Evolutionary conservation across 1,284 basidiomycete species (phyloP).

Genomic region (Cutaneotrichosporon sp.): DNA sequence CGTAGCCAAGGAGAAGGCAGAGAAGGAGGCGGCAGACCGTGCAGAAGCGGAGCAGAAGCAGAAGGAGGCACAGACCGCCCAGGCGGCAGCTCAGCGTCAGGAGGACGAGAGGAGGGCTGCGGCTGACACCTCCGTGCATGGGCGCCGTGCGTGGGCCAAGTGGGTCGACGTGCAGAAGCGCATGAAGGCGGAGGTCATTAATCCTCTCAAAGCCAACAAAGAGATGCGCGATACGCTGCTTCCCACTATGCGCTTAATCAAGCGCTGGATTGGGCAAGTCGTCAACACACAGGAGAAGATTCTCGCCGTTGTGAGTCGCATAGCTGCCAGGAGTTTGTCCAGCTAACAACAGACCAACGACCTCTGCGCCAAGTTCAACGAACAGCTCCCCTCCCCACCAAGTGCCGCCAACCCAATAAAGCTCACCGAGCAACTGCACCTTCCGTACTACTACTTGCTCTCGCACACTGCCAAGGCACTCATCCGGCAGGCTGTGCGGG

Average conservation of each 20-base stretch:
- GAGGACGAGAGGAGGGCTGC: conserved; percentile 24
- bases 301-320: conserved; percentile 58
- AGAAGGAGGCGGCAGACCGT: conserved; percentile 24
- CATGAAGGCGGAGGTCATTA: conserved; percentile 73
- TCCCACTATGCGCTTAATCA: conserved; percentile 74
- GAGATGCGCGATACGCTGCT: conserved; percentile 56
- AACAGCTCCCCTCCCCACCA: conserved; percentile 46
- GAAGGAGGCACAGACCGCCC: conserved; percentile 12
- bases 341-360: conserved; percentile 60
- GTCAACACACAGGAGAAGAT: conserved; percentile 76
- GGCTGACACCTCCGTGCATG: conserved; percentile 24
- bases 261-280: conserved; percentile 86
- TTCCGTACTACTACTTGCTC: conserved; percentile 69
- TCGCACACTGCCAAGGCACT: conserved; percentile 86
- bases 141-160: conserved; percentile 66
- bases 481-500: conserved; percentile 88
- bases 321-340: background rate
- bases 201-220: conserved; percentile 64
- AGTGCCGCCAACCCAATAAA: conserved; percentile 55
- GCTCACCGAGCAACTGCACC: conserved; percentile 17
- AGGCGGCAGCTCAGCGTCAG: conserved; percentile 18
- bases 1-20: conserved; percentile 27
- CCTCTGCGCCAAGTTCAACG: conserved; percentile 60
- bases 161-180: conserved; percentile 64
- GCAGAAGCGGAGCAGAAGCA: conserved; percentile 22